Conservation (phyloP, 176 grass and related monocot genomes). For the Carex kokanica region DNA sequence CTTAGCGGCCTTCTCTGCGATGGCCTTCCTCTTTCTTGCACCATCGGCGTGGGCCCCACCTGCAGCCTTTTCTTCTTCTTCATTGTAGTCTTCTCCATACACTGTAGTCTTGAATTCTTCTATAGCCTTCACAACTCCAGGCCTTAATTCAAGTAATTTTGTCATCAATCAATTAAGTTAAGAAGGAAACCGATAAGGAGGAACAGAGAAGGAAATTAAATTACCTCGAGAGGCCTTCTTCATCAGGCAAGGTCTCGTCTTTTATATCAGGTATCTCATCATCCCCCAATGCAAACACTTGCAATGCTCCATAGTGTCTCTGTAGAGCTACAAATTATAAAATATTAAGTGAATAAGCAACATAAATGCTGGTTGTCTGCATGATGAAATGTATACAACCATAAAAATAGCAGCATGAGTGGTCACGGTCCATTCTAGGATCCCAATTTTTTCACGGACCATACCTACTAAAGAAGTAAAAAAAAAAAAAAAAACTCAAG, state of each 20-base stretch:
- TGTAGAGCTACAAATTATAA: slow-evolving; percentile 64
- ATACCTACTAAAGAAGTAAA: neutral
- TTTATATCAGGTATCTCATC: slow-evolving; percentile 94
- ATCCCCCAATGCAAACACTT: slow-evolving; percentile 83
- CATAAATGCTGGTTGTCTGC: neutral
- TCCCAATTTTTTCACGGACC: neutral
- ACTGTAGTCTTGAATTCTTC: slow-evolving; percentile 74
- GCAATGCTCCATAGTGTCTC: slow-evolving; percentile 89
- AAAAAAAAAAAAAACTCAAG: neutral
- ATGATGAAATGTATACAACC: neutral
- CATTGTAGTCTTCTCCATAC: slow-evolving; percentile 83
- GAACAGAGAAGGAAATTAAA: slow-evolving; percentile 11
- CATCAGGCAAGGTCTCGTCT: slow-evolving; percentile 85
- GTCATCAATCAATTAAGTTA: neutral
- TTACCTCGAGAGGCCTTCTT: slow-evolving; percentile 76
- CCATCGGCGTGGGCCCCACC: slow-evolving; percentile 35
- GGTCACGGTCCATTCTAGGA: neutral
- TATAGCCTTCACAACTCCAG: slow-evolving; percentile 57
- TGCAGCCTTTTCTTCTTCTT: slow-evolving; percentile 55
- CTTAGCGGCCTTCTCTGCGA: slow-evolving; percentile 45
- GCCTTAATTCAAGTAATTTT: slow-evolving; percentile 39
- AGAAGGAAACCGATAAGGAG: slow-evolving; percentile 19
- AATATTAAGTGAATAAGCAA: neutral
- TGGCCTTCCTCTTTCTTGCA: slow-evolving; percentile 74
- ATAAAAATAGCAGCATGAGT: neutral